These are phyloP conservation scores for Akebia trifoliata DNA, from an alignment of 164 flowering plant genomes.

Conservation along the genomic window DNA sequence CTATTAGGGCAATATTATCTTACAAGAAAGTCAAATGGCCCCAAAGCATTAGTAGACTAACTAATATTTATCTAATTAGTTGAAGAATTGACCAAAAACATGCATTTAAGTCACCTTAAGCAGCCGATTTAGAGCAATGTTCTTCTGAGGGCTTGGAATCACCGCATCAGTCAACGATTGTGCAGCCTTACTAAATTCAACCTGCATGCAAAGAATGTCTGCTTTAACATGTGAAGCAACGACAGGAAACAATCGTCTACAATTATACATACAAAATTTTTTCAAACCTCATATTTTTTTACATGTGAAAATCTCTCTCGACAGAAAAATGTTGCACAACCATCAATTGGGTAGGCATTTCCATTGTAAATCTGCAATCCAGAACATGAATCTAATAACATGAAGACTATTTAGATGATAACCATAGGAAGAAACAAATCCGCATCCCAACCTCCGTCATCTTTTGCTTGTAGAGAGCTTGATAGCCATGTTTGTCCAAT, in stretches of 20 bases:
- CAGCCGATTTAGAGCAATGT: constrained; percentile 71
- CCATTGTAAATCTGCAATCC: constrained; percentile 61
- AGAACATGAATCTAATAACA: constrained; percentile 4
- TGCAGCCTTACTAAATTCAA: constrained; percentile 99
- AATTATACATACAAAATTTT: neutral
- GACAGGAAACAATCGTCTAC: too few relatives aligned
- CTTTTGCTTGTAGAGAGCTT: constrained; percentile 79
- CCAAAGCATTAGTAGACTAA: too few relatives aligned
- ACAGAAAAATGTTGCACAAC: constrained; percentile 98
- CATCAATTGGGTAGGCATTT: constrained; percentile 60
- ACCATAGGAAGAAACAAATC: neutral
- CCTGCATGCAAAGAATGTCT: too few relatives aligned
- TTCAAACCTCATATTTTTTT: constrained; percentile 85
- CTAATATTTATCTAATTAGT: neutral
- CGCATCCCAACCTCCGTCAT: constrained; percentile 66
- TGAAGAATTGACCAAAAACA: neutral
- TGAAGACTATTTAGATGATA: neutral
- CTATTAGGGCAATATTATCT: constrained; percentile 96
- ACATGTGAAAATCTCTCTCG: constrained; percentile 89
- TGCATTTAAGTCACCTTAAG: constrained; percentile 59
- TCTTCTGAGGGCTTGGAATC: constrained; percentile 75
- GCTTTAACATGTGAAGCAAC: too few relatives aligned
- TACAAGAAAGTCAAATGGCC: constrained; percentile 21
- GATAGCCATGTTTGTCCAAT: constrained; percentile 93
- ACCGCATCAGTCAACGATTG: constrained; percentile 89